Evolutionary conservation across 306 rosid species (phyloP), one percentile per base, ranked within the genome.

Genomic region (Phaseolus lunatus): DNA sequence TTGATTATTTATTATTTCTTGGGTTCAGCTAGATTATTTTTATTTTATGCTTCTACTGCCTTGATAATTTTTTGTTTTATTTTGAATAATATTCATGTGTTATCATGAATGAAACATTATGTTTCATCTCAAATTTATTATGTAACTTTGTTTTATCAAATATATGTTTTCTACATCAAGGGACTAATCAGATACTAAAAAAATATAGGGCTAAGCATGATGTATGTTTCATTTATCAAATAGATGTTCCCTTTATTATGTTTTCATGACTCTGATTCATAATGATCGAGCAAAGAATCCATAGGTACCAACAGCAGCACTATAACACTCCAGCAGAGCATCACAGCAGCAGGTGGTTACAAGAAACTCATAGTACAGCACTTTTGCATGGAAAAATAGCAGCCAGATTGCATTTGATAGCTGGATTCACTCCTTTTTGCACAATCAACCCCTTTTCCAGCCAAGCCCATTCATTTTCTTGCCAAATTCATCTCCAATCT

Each of bases 101-200:
- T 77, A 73, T 41, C 44, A 64, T 26, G 69, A 77, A 68, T 67
- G 66, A 76, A 31, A 70, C 61, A 76, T 61, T 66, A 31, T 3
- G 59, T 82, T 82, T 63, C 75, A 75, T 26, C 77, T 75, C 77
- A 70, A 48, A 56, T 39, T 76, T 52, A 43, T 49, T 44, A 73
- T 69, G 70, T 41, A 62, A 23, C 68, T 44, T 72, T 67, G 70
- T 63, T 79, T 75, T 27, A 50, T 45, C 52, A 54, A 70, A 61
- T 45, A 79, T 45, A 66, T 39, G 78, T 27, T 64, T 69, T 58
- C 47, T 58, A 75, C 57, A 16, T 71, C 24, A 35, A 81, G 67
- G 35, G 70, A 66, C 57, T 43, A 50, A 52, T 53, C 48, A 76
- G 43, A 35, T 75, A 58, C 56, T 44, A 63, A 26, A 67, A n/a